Base-by-base conservation (phyloP, 2,329 filamentous ascomycete species). In the Pyrenophora seminiperda region DNA sequence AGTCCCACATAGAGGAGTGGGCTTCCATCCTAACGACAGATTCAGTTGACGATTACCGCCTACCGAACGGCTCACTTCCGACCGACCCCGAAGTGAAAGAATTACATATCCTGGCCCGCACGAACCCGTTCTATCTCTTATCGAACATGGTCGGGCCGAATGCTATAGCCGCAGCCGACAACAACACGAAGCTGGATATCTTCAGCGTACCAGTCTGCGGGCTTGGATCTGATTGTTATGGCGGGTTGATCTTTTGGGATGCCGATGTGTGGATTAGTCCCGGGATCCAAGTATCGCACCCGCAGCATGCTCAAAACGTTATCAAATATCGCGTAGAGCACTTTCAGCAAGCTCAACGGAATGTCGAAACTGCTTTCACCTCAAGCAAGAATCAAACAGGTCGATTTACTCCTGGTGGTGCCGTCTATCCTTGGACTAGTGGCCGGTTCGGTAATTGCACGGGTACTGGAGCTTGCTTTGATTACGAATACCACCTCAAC, bases 401-500 rank as follows among this genome's bases (percentile, higher is more conserved):
- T 6, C 70, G 73, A n/a, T 87, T 85, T 61, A 81, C 80, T 1
- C 68, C 75, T 1, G 78, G 80, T 5, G 82, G 84, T 15, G 84
- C 85, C 0, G 79, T 85, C 1, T 90, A 82, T 61, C 81, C 86
- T 1, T 90, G 87, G 87, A 89, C 85, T 0, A 82, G 82, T 58
- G 85, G 83, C 7, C 73, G 85, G 5, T 86, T 79, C 61, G 87
- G 86, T 2, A 89, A 89, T 61, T 89, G 86, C 61, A 89, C 87
- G 4, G 76, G 69, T 1, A 77, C 75, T n/a, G 78, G 77, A 5
- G 76, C 77, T 14, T 89, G 86, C 67, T 87, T 85, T 59, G 86
- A 89, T 67, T 89, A 89, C 57, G 79, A 89, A 65, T 90, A 89
- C 60, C 86, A 89, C 66, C 61, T 89, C 30, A 89, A 89, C 59